phyloP scores from a whole-genome alignment of 495 filamentous ascomycete genomes.

The Hyaloscypha variabilis region DNA sequence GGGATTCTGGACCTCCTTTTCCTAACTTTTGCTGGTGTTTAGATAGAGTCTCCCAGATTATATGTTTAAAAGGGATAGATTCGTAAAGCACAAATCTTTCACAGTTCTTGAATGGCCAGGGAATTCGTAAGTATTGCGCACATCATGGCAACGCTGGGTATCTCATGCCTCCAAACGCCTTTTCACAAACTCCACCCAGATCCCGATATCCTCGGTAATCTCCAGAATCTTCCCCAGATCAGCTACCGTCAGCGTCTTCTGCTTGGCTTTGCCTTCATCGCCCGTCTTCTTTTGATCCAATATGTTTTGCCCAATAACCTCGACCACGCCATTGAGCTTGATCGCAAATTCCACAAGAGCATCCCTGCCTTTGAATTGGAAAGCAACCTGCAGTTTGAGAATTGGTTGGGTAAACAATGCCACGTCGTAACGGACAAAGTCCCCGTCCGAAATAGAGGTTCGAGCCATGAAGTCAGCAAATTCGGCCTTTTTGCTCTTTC shows the following conservation, averaged over 20 bases:
- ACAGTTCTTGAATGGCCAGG: not conserved
- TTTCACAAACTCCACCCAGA: conserved; percentile 56
- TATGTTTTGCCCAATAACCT: conserved; percentile 41
- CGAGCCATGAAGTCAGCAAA: conserved; percentile 38
- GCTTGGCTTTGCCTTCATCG: conserved; percentile 6
- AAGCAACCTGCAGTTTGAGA: conserved; percentile 51
- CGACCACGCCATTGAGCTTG: conserved; percentile 61
- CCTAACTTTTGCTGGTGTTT: too few species aligned
- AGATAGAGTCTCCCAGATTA: too few species aligned
- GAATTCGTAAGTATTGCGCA: not conserved
- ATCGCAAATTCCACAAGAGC: conserved; percentile 60
- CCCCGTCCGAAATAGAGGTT: conserved; percentile 8
- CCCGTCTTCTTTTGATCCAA: conserved; percentile 13
- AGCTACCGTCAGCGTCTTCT: conserved; percentile 4
- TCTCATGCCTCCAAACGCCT: conserved; percentile 22
- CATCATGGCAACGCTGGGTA: conserved; percentile 11
- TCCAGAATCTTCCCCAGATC: conserved; percentile 42
- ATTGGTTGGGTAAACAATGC: conserved; percentile 46
- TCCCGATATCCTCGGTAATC: conserved; percentile 52
- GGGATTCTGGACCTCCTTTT: too few species aligned
- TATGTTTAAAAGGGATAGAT: too few species aligned
- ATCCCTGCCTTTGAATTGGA: conserved; percentile 45
- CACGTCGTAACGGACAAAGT: conserved; percentile 46
- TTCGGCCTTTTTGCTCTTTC: conserved; percentile 36
- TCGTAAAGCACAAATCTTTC: too few species aligned